phyloP scores from a whole-genome alignment of 176 grass and related monocot genomes.

The Canna indica region DNA sequence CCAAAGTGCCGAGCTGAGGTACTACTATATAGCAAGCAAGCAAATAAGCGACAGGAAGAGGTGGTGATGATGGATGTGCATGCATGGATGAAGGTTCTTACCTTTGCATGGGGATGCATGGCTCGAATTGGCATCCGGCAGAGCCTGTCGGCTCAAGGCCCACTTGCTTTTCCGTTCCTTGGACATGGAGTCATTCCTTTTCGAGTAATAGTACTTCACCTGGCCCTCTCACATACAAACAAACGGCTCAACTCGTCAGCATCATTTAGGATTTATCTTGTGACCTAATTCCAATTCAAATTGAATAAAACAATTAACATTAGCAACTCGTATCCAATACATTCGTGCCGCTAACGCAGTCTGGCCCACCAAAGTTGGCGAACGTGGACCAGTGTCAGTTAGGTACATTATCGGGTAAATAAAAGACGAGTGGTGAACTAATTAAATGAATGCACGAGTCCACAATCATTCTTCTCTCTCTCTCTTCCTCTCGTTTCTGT shows the following conservation, averaged over 20 bases:
- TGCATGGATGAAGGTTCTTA: neutral
- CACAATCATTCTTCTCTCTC: too few species aligned
- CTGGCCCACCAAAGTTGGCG: too few species aligned
- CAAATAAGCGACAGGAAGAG: neutral
- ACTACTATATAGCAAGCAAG: neutral
- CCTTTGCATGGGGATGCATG: constrained; percentile 17
- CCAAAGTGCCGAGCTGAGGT: neutral
- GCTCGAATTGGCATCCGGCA: constrained; percentile 12
- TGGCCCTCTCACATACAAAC: neutral
- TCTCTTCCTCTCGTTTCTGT: neutral
- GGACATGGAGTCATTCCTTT: constrained; percentile 18
- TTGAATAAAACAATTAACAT: too few species aligned
- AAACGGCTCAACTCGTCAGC: neutral
- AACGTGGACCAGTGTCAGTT: neutral
- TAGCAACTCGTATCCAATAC: too few species aligned
- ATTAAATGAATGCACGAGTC: neutral
- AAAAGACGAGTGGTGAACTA: too few species aligned
- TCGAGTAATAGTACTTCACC: constrained; percentile 27
- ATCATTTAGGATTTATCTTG: neutral
- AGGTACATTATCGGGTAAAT: neutral
- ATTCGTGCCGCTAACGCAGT: too few species aligned
- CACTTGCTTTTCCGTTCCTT: neutral
- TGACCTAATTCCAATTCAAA: too few species aligned
- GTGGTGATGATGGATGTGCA: neutral
- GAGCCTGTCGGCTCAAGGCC: constrained; percentile 7